A percentile compares a stretch with the other conserved stretches of the same genome.
Conservation (phyloP, 1,284 basidiomycete species). For the Cryptococcus floricola region DNA sequence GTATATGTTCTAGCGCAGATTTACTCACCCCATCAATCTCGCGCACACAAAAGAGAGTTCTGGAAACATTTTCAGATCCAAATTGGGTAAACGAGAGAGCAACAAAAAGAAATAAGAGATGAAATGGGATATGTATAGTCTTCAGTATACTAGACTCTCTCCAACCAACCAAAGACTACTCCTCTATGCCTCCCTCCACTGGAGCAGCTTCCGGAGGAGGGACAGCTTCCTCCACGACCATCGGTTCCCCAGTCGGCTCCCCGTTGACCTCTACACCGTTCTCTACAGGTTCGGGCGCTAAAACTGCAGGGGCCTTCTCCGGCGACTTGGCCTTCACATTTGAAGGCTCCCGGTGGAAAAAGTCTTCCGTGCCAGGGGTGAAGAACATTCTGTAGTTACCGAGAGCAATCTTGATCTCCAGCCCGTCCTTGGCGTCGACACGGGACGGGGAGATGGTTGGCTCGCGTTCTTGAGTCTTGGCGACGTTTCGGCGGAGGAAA, state of each 20-base stretch:
- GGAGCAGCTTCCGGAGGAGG: not conserved
- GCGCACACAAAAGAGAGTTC: too few relatives aligned
- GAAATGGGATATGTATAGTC: too few relatives aligned
- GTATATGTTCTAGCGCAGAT: not conserved
- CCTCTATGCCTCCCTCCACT: not conserved
- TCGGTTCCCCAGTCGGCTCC: too few relatives aligned
- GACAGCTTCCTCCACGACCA: not conserved
- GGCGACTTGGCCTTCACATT: not conserved
- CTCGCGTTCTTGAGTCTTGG: slow-evolving; percentile 8
- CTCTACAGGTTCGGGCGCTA: not conserved
- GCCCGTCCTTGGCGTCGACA: slow-evolving; percentile 44
- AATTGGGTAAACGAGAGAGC: too few relatives aligned
- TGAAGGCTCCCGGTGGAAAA: slow-evolving; percentile 26
- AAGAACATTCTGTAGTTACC: slow-evolving; percentile 72
- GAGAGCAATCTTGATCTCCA: slow-evolving; percentile 62
- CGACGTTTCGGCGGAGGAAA: slow-evolving; percentile 58
- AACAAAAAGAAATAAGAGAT: too few relatives aligned
- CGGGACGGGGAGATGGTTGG: not conserved
- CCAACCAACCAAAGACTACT: not conserved
- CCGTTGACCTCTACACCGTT: too few relatives aligned
- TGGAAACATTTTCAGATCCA: too few relatives aligned
- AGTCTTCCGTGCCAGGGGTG: slow-evolving; percentile 55
- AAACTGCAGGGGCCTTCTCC: not conserved
- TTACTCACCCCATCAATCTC: too few relatives aligned
- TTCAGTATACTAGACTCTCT: too few relatives aligned